Percentiles rank a stretch among this genome's conserved stretches.
phyloP scores from a whole-genome alignment of 2,329 filamentous ascomycete species.

The Xylariales sp. region DNA sequence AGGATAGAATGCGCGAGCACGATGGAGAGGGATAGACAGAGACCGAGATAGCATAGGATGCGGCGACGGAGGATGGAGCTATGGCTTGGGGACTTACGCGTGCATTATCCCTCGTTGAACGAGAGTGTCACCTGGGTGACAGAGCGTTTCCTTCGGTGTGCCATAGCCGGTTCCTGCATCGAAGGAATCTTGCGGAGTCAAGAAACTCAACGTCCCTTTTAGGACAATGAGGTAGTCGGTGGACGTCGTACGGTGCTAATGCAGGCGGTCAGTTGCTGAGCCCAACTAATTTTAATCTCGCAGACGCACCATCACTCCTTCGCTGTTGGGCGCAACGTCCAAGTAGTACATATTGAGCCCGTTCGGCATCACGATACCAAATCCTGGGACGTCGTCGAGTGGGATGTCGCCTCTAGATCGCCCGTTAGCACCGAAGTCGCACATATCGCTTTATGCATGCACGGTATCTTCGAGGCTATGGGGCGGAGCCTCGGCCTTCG shows the following conservation, averaged over 20 bases:
- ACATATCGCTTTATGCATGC: background rate
- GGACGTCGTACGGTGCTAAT: conserved; percentile 50
- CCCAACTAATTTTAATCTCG: conserved; percentile 8
- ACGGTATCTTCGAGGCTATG: background rate
- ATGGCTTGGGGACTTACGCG: conserved; percentile 45
- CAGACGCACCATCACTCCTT: conserved; percentile 45
- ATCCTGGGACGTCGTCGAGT: conserved; percentile 46
- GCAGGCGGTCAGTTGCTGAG: conserved; percentile 8
- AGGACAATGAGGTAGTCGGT: conserved; percentile 50
- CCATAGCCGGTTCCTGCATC: conserved; percentile 45
- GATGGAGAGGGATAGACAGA: too few species aligned
- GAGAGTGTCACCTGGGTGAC: conserved; percentile 48
- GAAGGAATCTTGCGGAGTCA: conserved; percentile 46
- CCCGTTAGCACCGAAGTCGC: conserved; percentile 6
- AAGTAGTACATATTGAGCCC: conserved; percentile 49
- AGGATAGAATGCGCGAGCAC: background rate
- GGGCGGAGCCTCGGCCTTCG: background rate
- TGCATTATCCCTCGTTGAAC: conserved; percentile 50
- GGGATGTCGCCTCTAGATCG: conserved; percentile 41
- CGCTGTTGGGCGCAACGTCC: conserved; percentile 47
- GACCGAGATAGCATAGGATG: background rate
- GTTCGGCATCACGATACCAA: conserved; percentile 50
- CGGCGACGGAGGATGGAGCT: background rate
- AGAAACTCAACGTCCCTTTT: conserved; percentile 45
- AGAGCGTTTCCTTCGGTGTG: conserved; percentile 45